Conservation (phyloP, 257 asterid species). For the Lavandula angustifolia region DNA sequence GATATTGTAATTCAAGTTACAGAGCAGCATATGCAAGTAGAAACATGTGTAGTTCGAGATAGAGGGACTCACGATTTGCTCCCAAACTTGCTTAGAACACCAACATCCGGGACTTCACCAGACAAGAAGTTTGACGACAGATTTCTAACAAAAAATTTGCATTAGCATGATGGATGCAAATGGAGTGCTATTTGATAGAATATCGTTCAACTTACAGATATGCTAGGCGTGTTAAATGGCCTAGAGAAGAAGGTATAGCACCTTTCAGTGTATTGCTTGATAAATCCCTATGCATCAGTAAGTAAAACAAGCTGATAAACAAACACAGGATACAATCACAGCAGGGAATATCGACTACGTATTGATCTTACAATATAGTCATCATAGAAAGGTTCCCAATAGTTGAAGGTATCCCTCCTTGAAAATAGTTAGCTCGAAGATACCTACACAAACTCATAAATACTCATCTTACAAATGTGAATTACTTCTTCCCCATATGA, state of each 20-base stretch:
- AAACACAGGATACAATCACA: not conserved
- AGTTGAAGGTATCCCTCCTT: slow-evolving; percentile 90
- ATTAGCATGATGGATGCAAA: slow-evolving; percentile 6
- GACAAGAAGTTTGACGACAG: slow-evolving; percentile 88
- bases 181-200: not conserved
- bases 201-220: slow-evolving; percentile 62
- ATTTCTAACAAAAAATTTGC: slow-evolving; percentile 48
- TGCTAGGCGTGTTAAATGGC: slow-evolving; percentile 64
- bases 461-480: not conserved
- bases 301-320: not conserved
- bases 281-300: slow-evolving; percentile 60
- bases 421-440: slow-evolving; percentile 77
- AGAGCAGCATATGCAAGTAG: not conserved
- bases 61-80: slow-evolving; percentile 66
- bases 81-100: slow-evolving; percentile 81
- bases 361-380: slow-evolving; percentile 72
- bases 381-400: slow-evolving; percentile 80
- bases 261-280: slow-evolving; percentile 90
- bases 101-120: slow-evolving; percentile 95
- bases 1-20: not conserved
- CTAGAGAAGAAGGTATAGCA: slow-evolving; percentile 88
- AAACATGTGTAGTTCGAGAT: not conserved
- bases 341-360: not conserved
- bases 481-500: not conserved
- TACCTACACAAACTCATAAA: slow-evolving; percentile 48